These are phyloP conservation scores for Dryadomyces quercus-mongolicae DNA, from an alignment of 2,329 filamentous ascomycete genomes.

Conservation along the genomic window DNA sequence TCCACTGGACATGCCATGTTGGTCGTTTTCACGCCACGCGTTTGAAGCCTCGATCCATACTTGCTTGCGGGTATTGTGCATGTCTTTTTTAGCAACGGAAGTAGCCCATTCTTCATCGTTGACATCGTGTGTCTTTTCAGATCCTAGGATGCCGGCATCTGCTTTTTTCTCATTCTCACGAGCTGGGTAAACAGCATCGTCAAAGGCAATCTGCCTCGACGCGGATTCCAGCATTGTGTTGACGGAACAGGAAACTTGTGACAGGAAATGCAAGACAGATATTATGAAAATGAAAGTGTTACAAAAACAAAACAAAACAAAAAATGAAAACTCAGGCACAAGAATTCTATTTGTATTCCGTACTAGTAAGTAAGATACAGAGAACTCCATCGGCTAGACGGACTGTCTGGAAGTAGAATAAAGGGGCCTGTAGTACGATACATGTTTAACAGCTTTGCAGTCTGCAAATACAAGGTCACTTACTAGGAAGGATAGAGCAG, in stretches of 20 bases:
- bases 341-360: no score
- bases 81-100: constrained; percentile 9
- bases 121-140: constrained; percentile 3
- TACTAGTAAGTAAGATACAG: no score
- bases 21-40: not conserved
- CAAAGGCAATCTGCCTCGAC: constrained; percentile 3
- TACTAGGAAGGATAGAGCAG: not conserved
- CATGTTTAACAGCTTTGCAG: not conserved
- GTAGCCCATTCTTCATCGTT: constrained; percentile 12
- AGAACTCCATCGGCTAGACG: no score
- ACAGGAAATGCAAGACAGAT: no score
- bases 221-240: not conserved
- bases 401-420: not conserved
- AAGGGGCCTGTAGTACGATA: not conserved
- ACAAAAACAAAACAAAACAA: not conserved
- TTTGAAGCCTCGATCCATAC: constrained; percentile 5
- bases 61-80: constrained; percentile 10
- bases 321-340: not conserved
- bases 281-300: no score
- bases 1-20: not conserved
- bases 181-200: constrained; percentile 3
- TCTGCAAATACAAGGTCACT: not conserved
- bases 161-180: not conserved
- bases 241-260: not conserved
- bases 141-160: not conserved